These are phyloP conservation scores for Conoideocrella luteorostrata DNA, from an alignment of 2,329 filamentous ascomycete species.

Conservation along the genomic window DNA sequence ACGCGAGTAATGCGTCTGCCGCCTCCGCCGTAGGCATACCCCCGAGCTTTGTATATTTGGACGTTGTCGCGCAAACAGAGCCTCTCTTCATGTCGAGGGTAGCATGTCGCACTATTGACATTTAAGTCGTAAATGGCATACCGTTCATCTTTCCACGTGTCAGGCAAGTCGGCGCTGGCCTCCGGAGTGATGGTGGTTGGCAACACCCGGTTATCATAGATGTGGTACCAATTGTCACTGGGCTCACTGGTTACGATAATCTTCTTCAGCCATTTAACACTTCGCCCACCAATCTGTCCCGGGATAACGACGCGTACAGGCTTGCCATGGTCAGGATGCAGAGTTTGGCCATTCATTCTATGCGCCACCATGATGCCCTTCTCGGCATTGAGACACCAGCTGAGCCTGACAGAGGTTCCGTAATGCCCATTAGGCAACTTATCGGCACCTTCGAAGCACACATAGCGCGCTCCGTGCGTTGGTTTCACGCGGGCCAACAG, in stretches of 20 bases:
- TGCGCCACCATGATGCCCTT: constrained; percentile 1
- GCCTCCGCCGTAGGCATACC: constrained; percentile 39
- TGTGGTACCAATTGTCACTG: constrained; percentile 38
- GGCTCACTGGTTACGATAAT: constrained; percentile 36
- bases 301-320: constrained; percentile 35
- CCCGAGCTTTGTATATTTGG: constrained; percentile 26
- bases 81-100: constrained; percentile 38
- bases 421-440: constrained; percentile 40
- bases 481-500: constrained; percentile 38
- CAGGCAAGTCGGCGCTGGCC: too few species aligned
- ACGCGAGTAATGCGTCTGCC: constrained; percentile 43
- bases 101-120: constrained; percentile 38
- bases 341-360: constrained; percentile 36
- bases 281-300: constrained; percentile 36
- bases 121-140: constrained; percentile 40
- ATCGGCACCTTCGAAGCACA: constrained; percentile 45
- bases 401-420: constrained; percentile 39
- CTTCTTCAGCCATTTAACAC: constrained; percentile 40
- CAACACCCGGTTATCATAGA: constrained; percentile 39
- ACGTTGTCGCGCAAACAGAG: constrained; percentile 27
- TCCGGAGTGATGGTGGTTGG: constrained; percentile 42
- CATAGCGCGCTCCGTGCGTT: constrained; percentile 30
- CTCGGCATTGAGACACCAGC: constrained; percentile 26
- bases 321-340: constrained; percentile 40
- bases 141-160: too few species aligned